Percentiles rank a stretch among this genome's conserved stretches.
These are phyloP conservation scores for Penicillium paneum DNA, from an alignment of 2,329 filamentous ascomycete species.

Conservation along the genomic window DNA sequence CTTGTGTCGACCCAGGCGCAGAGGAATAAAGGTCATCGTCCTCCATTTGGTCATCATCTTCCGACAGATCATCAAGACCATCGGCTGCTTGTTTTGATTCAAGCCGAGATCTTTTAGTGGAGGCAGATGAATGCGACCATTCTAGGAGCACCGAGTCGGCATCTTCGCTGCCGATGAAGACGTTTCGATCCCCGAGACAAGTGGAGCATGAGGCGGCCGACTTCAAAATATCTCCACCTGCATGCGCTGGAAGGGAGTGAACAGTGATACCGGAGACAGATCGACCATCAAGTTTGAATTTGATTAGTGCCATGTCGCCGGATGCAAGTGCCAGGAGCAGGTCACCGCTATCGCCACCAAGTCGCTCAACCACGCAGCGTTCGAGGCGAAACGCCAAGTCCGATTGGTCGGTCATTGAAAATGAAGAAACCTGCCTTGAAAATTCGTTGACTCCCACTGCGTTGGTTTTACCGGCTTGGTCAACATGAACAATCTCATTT, in stretches of 20 bases:
- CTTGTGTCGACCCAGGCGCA: constrained; percentile 22
- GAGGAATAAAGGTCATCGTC: constrained; percentile 54
- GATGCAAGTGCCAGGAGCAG: constrained; percentile 76
- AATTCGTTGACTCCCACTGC: constrained; percentile 92
- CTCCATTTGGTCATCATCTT: constrained; percentile 53
- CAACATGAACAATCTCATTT: constrained; percentile 91
- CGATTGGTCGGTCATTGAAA: constrained; percentile 82
- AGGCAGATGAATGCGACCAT: constrained; percentile 67
- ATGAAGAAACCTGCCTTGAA: constrained; percentile 75
- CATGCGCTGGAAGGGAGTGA: constrained; percentile 59
- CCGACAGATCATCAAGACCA: constrained; percentile 54
- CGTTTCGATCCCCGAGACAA: constrained; percentile 61
- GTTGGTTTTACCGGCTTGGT: constrained; percentile 90
- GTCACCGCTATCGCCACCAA: constrained; percentile 75
- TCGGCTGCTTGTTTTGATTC: constrained; percentile 55
- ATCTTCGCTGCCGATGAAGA: constrained; percentile 85
- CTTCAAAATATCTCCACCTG: constrained; percentile 61
- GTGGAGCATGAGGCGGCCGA: constrained; percentile 66
- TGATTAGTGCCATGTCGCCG: constrained; percentile 70
- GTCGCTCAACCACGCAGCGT: constrained; percentile 70
- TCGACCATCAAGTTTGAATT: constrained; percentile 83
- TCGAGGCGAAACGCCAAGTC: constrained; percentile 77
- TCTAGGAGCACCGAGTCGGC: constrained; percentile 77
- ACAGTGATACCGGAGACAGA: constrained; percentile 85
- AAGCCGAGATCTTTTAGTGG: constrained; percentile 58